Percentiles rank a stretch among this genome's conserved stretches.
phyloP scores from a whole-genome alignment of 352 stramenopile genomes.

The Hyphochytrium catenoides region DNA sequence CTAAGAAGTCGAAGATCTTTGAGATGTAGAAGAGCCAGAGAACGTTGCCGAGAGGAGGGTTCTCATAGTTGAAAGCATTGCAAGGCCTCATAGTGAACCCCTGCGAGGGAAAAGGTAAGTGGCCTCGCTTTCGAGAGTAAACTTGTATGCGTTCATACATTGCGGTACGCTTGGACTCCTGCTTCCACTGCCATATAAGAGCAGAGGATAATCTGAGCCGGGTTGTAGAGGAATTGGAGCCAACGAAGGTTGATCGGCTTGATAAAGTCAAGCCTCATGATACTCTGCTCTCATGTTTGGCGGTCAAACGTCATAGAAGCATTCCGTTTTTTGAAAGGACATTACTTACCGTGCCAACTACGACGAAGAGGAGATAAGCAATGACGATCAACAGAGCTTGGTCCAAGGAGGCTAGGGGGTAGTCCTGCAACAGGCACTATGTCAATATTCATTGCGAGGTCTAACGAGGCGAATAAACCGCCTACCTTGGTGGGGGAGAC shows the following conservation, averaged over 20 bases:
- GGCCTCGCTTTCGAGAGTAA: no score
- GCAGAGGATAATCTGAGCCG: conserved; percentile 82
- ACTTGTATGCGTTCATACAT: conserved; percentile 16
- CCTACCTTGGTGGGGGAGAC: no score
- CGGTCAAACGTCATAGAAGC: conserved; percentile 6
- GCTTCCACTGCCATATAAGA: conserved; percentile 91
- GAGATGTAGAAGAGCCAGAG: conserved; percentile 96
- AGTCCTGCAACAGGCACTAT: no score
- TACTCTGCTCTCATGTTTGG: conserved; percentile 11
- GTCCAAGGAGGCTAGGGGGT: no score
- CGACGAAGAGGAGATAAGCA: conserved; percentile 31
- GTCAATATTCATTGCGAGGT: no score
- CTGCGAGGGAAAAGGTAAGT: no score
- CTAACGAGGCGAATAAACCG: no score
- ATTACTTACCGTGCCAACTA: conserved; percentile 21
- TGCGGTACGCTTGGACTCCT: conserved; percentile 68
- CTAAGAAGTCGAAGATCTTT: conserved; percentile 77
- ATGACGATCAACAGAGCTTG: conserved; percentile 14
- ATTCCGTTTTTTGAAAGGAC: conserved; percentile 8
- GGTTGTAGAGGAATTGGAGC: conserved; percentile 91
- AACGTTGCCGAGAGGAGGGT: conserved; percentile 78
- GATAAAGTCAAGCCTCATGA: conserved; percentile 48
- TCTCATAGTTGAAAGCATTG: conserved; percentile 59
- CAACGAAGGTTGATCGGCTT: conserved; percentile 30
- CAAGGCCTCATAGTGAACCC: conserved; percentile 74